Evolutionary conservation across 78 protist species (phyloP), one percentile per base, ranked within the genome.

Genomic region (Planoprotostelium fungivorum): DNA sequence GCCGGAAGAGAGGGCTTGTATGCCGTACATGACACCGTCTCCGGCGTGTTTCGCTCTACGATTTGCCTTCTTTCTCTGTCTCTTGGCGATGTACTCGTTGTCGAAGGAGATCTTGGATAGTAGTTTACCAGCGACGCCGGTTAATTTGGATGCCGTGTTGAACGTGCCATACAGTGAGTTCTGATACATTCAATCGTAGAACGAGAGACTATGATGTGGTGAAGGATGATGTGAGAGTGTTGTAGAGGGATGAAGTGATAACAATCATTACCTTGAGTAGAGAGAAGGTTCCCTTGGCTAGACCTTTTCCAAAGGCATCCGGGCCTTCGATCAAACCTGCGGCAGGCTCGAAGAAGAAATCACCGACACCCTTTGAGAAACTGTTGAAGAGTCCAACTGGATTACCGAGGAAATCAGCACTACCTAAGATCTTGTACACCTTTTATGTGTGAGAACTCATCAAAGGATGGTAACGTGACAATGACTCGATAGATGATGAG

Each of bases 291-390:
- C 95, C 95, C 10, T 29, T 0, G 34, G 90, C 97, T 0, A 96
- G 83, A 0, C 97, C 98, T 63, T 63, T 73, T 0, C 90, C 92
- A 89, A 96, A 96, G 38, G 86, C 97, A 29, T 88, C 86, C 1
- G 98, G 97, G 35, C 92, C 38, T 0, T 88, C 36, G 0, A 91
- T 89, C 36, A 96, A 28, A 0, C 98, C 97, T 29, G 92, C 29
- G 35, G 96, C 95, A 0, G 98, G 98, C 86, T 96, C 98, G 89
- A 90, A 95, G 92, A 96, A 95, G 37, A 96, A 89, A 88, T 96
- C 98, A 37, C 63, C 83, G 31, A 97, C 63, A 89, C 98, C 98
- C 25, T 93, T 93, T 84, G 92, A 63, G 37, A 97, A 31, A 63
- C 91, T 96, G 84, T 88, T 63, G 37, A 97, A 83, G 36, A 95